Percentiles rank a stretch among this genome's conserved stretches.
These are phyloP conservation scores for Dichotomocladium elegans DNA, from an alignment of 371 early-diverging fungal species.

Conservation along the genomic window DNA sequence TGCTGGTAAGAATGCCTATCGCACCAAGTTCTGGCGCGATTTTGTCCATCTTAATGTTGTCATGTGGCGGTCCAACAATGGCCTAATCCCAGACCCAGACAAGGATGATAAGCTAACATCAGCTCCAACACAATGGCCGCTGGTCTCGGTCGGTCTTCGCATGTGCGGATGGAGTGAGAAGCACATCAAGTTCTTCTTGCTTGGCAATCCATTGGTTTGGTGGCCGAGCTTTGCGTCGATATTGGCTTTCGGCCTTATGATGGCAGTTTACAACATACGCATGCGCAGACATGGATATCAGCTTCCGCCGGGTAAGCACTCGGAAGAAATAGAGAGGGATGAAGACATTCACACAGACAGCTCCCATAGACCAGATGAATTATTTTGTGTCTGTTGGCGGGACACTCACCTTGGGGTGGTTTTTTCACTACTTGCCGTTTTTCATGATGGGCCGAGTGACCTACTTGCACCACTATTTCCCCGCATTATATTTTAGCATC, in stretches of 20 bases:
- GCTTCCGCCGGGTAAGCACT: constrained; percentile 38
- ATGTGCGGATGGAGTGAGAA: constrained; percentile 96
- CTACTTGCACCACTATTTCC: constrained; percentile 99
- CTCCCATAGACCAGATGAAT: constrained; percentile 54
- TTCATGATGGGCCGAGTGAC: constrained; percentile 97
- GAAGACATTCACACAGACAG: not conserved
- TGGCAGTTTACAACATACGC: constrained; percentile 59
- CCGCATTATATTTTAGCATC: constrained; percentile 94
- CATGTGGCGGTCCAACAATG: constrained; percentile 98
- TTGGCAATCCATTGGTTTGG: constrained; percentile 98
- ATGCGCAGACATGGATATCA: constrained; percentile 67
- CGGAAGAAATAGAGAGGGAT: not conserved
- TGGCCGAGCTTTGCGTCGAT: constrained; percentile 77
- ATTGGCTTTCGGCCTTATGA: constrained; percentile 38
- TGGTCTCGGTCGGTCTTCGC: constrained; percentile 86
- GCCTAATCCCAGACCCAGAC: constrained; percentile 93
- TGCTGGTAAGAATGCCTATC: constrained; percentile 58
- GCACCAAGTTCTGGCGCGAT: constrained; percentile 78
- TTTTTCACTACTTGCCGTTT: constrained; percentile 96
- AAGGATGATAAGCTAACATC: constrained; percentile 91
- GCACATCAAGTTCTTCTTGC: constrained; percentile 86
- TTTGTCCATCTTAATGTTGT: constrained; percentile 91
- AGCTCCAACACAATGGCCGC: constrained; percentile 92
- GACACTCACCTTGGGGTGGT: constrained; percentile 85
- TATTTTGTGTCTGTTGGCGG: constrained; percentile 72